phyloP scores from a whole-genome alignment of 345 rosid genomes.

The Streptanthus diversifolius region DNA sequence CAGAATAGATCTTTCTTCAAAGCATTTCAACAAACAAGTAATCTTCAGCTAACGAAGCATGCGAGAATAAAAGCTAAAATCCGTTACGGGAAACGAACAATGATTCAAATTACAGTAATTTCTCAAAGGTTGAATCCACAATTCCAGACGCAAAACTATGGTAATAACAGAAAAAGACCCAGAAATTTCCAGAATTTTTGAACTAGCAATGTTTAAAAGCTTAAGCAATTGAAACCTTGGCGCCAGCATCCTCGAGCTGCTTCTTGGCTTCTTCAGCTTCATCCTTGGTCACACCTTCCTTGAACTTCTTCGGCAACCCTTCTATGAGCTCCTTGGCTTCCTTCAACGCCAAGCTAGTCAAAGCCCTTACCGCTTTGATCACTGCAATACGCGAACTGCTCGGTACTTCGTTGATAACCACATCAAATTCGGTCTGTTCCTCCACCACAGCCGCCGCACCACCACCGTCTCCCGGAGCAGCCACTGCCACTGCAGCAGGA shows the following conservation, averaged over 20 bases:
- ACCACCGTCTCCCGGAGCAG: conserved; percentile 40
- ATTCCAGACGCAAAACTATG: background rate
- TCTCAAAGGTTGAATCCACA: conserved; percentile 12
- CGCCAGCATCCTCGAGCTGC: conserved; percentile 86
- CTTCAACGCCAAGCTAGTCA: conserved; percentile 77
- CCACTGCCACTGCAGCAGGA: conserved; percentile 48
- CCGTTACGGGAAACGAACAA: background rate
- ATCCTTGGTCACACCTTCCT: conserved; percentile 65
- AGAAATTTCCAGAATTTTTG: background rate
- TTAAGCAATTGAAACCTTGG: conserved; percentile 56
- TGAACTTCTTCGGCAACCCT: conserved; percentile 86
- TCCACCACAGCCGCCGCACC: conserved; percentile 42
- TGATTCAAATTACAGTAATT: conserved; percentile 7
- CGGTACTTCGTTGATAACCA: conserved; percentile 73
- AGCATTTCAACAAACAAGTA: conserved; percentile 21
- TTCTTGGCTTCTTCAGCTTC: conserved; percentile 91
- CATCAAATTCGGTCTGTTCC: conserved; percentile 86
- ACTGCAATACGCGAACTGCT: conserved; percentile 66
- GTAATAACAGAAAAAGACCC: background rate
- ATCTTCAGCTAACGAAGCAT: background rate
- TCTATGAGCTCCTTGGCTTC: conserved; percentile 87
- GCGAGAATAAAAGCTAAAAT: background rate
- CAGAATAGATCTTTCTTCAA: too few relatives aligned
- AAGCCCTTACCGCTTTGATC: conserved; percentile 73
- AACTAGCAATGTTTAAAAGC: background rate